phyloP scores from a whole-genome alignment of 306 rosid species.

The Cyamopsis tetragonoloba region DNA sequence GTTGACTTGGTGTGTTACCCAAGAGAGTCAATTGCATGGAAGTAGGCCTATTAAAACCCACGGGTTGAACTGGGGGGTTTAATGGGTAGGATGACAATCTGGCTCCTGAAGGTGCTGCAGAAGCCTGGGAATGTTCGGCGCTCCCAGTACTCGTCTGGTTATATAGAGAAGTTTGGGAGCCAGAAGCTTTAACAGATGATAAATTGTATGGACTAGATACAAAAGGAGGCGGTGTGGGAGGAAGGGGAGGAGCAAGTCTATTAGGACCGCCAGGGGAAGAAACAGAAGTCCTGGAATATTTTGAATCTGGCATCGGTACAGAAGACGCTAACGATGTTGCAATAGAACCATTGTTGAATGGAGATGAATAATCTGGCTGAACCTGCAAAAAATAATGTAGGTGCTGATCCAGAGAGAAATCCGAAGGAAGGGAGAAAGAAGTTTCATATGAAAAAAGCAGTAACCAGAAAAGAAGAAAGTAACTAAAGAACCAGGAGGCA shows the following conservation, averaged over 20 bases:
- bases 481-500: constrained; percentile 1
- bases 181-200: constrained; percentile 52
- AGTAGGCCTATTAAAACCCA: constrained; percentile 55
- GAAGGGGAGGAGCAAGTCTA: constrained; percentile 94
- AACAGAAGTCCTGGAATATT: constrained; percentile 57
- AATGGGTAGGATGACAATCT: constrained; percentile 56
- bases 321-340: constrained; percentile 42
- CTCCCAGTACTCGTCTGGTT: constrained; percentile 50
- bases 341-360: constrained; percentile 45
- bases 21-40: constrained; percentile 53
- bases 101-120: constrained; percentile 48
- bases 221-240: constrained; percentile 92
- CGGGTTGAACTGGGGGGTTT: constrained; percentile 47
- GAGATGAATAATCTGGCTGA: constrained; percentile 63
- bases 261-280: constrained; percentile 72
- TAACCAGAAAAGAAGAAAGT: constrained; percentile 1
- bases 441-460: constrained; percentile 2
- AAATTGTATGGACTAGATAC: constrained; percentile 66
- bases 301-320: constrained; percentile 52
- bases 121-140: constrained; percentile 51
- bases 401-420: constrained; percentile 6
- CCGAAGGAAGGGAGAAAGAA: neutral
- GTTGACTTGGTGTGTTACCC: constrained; percentile 64
- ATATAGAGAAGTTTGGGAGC: constrained; percentile 54
- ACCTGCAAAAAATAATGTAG: constrained; percentile 46